A percentile compares a stretch with the other conserved stretches of the same genome.
phyloP scores from a whole-genome alignment of 192 early-diverging fungal species.

The Backusella circina region DNA sequence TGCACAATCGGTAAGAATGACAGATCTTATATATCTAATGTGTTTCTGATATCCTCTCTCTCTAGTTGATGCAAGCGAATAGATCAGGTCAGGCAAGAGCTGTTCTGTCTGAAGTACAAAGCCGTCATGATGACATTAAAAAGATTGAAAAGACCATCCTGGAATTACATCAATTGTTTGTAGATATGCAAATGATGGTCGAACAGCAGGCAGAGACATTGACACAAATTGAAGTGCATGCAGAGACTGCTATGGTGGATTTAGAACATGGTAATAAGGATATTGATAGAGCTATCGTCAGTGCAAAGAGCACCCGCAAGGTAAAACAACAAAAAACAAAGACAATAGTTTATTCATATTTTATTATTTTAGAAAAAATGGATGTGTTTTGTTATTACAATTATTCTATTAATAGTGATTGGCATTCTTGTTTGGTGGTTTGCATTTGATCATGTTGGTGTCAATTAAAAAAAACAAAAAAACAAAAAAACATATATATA shows the following conservation, averaged over 20 bases:
- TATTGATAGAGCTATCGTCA: constrained; percentile 53
- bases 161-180: constrained; percentile 85
- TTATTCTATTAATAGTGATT: constrained; percentile 26
- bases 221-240: constrained; percentile 66
- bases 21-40: background rate
- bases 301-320: constrained; percentile 35
- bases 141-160: constrained; percentile 86
- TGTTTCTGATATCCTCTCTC: background rate
- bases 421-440: constrained; percentile 36
- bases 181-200: constrained; percentile 85
- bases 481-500: background rate
- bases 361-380: constrained; percentile 34
- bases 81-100: constrained; percentile 78
- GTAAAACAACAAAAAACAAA: constrained; percentile 13
- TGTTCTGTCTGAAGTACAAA: constrained; percentile 80
- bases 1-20: constrained; percentile 67
- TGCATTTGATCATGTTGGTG: constrained; percentile 27
- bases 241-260: constrained; percentile 55
- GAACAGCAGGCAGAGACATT: constrained; percentile 71
- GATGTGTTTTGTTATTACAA: constrained; percentile 30
- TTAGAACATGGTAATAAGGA: constrained; percentile 64
- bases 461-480: constrained; percentile 17
- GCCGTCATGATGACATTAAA: constrained; percentile 80
- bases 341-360: background rate
- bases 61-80: constrained; percentile 66